Percentiles rank a stretch among this genome's conserved stretches.
phyloP scores from a whole-genome alignment of 768 basidiomycete species.

The Leccinum subtestaceum region DNA sequence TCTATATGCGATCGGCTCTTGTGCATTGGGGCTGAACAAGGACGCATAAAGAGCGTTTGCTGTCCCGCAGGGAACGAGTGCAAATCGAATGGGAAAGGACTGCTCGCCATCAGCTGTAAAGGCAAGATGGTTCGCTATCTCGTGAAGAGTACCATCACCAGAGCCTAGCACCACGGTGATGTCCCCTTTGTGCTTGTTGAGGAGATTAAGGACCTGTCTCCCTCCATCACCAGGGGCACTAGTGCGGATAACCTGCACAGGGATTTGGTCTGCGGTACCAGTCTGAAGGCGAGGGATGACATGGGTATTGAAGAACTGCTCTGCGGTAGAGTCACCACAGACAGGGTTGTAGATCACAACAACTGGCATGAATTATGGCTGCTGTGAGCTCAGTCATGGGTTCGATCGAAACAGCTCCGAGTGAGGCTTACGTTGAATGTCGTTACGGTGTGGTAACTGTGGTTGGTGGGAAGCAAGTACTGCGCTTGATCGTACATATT shows the following conservation, averaged over 20 bases:
- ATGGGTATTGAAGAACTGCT: constrained; percentile 51
- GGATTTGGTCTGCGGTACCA: constrained; percentile 29
- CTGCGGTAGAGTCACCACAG: constrained; percentile 59
- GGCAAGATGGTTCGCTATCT: constrained; percentile 66
- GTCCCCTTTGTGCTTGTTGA: constrained; percentile 32
- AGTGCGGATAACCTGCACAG: constrained; percentile 45
- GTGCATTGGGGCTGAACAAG: constrained; percentile 55
- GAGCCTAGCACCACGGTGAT: constrained; percentile 64
- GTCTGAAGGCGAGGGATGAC: constrained; percentile 62
- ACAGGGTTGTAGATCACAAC: constrained; percentile 76
- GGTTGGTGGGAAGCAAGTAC: not conserved
- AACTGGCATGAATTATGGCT: constrained; percentile 40
- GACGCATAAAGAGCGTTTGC: constrained; percentile 89
- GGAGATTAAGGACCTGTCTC: constrained; percentile 38
- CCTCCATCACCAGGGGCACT: constrained; percentile 55
- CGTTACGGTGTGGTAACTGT: not conserved
- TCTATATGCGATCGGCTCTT: constrained; percentile 37
- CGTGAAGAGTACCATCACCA: constrained; percentile 92
- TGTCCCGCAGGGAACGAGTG: constrained; percentile 76
- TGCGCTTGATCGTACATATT: not conserved
- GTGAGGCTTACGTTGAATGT: constrained; percentile 5
- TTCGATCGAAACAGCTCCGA: not conserved
- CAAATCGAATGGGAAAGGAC: constrained; percentile 38
- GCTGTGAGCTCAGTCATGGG: not conserved
- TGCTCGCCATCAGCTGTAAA: constrained; percentile 16